Base-by-base conservation (phyloP, 2,329 filamentous ascomycete species). In the Paraphaeosphaeria sporulosa region DNA sequence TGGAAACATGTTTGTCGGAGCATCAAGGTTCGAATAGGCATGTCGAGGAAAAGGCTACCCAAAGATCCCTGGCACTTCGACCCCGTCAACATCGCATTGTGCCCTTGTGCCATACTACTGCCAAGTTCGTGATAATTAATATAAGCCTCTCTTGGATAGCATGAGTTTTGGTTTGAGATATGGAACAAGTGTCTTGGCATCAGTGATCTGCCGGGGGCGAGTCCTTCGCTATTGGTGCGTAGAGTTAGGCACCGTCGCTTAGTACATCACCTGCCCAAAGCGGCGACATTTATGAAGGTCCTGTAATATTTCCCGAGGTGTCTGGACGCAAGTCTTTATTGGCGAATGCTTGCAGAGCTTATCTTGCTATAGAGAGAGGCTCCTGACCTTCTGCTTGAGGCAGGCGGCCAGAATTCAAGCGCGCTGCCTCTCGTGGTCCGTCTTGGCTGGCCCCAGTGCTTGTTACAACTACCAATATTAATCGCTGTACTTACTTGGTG, bases 1-100 rank as follows among this genome's bases (percentile, higher is more conserved):
- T 21, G 51, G 51, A 54, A 43, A 43, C 42, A 25, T 49, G n/a
- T 27, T 36, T 56, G 53, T 42, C 58, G 47, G 53, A 51, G 30
- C 42, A 38, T 27, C 58, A 57, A 19, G 47, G 42, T 48, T 51
- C 19, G 51, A 61, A 58, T n/a, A 54, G 59, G 55, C 43, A 61
- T 58, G 50, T 61, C 58, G 25, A 51, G 21, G 25, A 30, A 9
- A 9, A 17, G 19, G 25, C 55, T 27, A 25, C 36, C 19, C 19
- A 25, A 9, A 30, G 27, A 36, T 55, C 15, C 52, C 42, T 55
- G 42, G 36, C 52, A 46, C 9, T 42, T 42, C 42, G 30, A 36
- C 27, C 52, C 42, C n/a, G 46, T 19, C 15, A 6, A 40, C 19
- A 25, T 42, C 19, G 36, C 38, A 36, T 36, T 34, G 23, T 44